Percentiles rank a stretch among this genome's conserved stretches.
phyloP scores from a whole-genome alignment of 148 eudicot genomes.

The Beta vulgaris region DNA sequence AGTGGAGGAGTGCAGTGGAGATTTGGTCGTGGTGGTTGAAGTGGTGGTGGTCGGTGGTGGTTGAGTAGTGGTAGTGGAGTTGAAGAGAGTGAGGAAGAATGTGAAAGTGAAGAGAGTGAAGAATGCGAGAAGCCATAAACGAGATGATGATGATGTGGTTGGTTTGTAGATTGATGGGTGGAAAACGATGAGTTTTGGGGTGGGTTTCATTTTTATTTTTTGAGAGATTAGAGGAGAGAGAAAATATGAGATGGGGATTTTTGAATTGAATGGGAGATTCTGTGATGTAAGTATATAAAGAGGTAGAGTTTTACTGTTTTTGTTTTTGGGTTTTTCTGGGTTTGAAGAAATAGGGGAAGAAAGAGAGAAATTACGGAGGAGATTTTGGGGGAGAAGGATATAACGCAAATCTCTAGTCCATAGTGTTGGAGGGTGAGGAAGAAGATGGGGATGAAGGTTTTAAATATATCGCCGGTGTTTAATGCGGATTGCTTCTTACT shows the following conservation, averaged over 20 bases:
- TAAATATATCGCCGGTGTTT: background rate
- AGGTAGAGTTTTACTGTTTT: background rate
- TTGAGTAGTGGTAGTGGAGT: constrained; percentile 24
- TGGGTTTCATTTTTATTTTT: constrained; percentile 41
- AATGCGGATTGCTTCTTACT: background rate
- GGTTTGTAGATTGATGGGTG: constrained; percentile 58
- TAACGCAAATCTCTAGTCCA: background rate
- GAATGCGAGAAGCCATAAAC: constrained; percentile 40
- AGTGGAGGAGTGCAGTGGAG: constrained; percentile 66
- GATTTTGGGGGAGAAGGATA: constrained; percentile 12
- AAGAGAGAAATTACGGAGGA: constrained; percentile 21
- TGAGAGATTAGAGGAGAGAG: background rate
- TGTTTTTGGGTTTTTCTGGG: background rate
- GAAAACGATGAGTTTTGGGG: constrained; percentile 59
- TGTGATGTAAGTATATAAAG: background rate
- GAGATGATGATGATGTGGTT: constrained; percentile 20
- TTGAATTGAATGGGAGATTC: constrained; percentile 1
- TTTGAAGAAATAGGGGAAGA: background rate
- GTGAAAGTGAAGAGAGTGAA: constrained; percentile 41
- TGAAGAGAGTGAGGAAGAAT: constrained; percentile 41
- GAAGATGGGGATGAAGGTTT: background rate
- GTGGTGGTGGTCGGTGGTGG: constrained; percentile 19
- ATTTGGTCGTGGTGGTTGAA: constrained; percentile 36
- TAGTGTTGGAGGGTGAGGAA: constrained; percentile 7
- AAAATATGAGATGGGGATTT: background rate